Percentiles rank a stretch among this genome's conserved stretches.
phyloP scores from a whole-genome alignment of 345 rosid species.

The Ricinus communis region DNA sequence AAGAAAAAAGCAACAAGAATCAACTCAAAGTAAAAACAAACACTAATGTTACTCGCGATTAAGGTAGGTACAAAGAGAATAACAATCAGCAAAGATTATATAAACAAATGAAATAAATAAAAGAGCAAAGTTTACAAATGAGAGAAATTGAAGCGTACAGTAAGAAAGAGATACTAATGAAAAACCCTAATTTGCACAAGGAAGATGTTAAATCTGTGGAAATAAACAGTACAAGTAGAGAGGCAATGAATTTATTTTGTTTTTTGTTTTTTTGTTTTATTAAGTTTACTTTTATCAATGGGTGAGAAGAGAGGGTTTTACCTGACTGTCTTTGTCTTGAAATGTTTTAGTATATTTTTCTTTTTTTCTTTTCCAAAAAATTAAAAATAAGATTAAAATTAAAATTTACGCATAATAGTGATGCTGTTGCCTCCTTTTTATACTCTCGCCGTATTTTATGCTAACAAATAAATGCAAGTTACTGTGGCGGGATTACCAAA shows the following conservation, averaged over 20 bases:
- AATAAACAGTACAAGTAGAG: constrained; percentile 13
- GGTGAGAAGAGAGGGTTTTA: constrained; percentile 6
- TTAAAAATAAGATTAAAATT: background rate
- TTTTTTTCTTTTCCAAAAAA: background rate
- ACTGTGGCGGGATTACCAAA: background rate
- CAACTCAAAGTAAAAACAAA: constrained; percentile 9
- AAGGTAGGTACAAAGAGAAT: constrained; percentile 1
- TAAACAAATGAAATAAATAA: background rate
- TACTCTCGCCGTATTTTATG: background rate
- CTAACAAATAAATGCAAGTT: background rate
- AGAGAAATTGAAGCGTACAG: constrained; percentile 30
- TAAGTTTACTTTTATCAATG: constrained; percentile 14
- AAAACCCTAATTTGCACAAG: constrained; percentile 25
- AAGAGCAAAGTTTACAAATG: background rate
- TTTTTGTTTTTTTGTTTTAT: no score
- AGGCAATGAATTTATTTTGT: constrained; percentile 23
- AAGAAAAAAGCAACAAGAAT: background rate
- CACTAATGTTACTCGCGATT: constrained; percentile 12
- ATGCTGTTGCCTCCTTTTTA: constrained; percentile 8
- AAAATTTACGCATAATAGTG: no score
- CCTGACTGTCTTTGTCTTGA: constrained; percentile 22
- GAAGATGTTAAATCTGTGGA: constrained; percentile 29
- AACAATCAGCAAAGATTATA: background rate
- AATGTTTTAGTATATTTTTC: background rate
- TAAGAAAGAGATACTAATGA: background rate